phyloP scores from a whole-genome alignment of 768 basidiomycete species.

The Phanerochaete carnosa region DNA sequence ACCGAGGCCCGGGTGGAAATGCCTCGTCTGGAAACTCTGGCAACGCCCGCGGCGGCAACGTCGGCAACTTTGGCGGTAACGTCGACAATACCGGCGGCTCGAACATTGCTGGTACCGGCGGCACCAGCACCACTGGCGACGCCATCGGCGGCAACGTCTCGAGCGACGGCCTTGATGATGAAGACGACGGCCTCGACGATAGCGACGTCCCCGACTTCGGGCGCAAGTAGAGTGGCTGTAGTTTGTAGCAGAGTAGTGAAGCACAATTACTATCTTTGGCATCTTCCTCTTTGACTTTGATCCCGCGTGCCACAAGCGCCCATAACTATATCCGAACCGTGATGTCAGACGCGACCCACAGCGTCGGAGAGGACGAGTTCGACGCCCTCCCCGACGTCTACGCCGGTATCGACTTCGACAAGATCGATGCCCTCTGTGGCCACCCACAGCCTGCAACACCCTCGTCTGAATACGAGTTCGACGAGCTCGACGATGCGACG shows the following conservation, averaged over 20 bases:
- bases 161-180: not conserved
- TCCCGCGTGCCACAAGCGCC: not conserved
- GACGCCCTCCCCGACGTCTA: slow-evolving; percentile 53
- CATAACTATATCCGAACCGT: not conserved
- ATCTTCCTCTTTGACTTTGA: not conserved
- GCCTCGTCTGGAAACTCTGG: slow-evolving; percentile 13
- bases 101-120: slow-evolving; percentile 10
- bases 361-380: slow-evolving; percentile 44
- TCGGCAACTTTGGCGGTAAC: slow-evolving; percentile 7
- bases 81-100: slow-evolving; percentile 8
- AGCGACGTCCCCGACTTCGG: slow-evolving; percentile 3
- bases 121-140: slow-evolving; percentile 8
- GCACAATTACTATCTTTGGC: slow-evolving; percentile 2
- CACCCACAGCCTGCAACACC: not conserved
- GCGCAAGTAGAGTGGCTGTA: slow-evolving; percentile 10
- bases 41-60: slow-evolving; percentile 7
- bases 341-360: slow-evolving; percentile 30
- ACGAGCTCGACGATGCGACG: slow-evolving; percentile 21
- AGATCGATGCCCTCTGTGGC: slow-evolving; percentile 26
- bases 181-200: slow-evolving; percentile 5
- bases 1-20: slow-evolving; percentile 12
- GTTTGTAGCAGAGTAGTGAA: not conserved
- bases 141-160: slow-evolving; percentile 10
- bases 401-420: slow-evolving; percentile 45
- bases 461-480: slow-evolving; percentile 16